phyloP scores from a whole-genome alignment of 202 grass and related monocot genomes.

The Musa balbisiana region DNA sequence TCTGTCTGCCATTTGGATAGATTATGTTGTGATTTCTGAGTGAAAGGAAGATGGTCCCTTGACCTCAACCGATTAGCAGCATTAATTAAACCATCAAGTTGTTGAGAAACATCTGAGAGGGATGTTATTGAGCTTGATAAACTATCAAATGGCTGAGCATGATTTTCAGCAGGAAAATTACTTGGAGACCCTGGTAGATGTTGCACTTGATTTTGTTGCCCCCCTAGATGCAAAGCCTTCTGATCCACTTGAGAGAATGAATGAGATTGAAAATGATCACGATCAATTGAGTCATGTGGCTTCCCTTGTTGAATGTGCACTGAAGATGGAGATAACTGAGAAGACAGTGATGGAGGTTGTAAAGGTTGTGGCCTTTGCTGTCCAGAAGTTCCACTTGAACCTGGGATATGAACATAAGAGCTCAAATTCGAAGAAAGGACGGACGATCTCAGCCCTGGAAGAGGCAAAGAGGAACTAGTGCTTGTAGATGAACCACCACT shows the following conservation, averaged over 20 bases:
- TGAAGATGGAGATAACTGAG: constrained; percentile 33
- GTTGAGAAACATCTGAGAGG: constrained; percentile 19
- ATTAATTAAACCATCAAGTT: constrained; percentile 36
- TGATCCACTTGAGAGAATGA: constrained; percentile 30
- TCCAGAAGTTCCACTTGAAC: constrained; percentile 36
- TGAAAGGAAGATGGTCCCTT: constrained; percentile 15
- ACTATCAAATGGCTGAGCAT: constrained; percentile 25
- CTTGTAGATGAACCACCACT: constrained; percentile 25
- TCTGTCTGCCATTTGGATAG: constrained; percentile 1
- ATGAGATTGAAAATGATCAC: constrained; percentile 41
- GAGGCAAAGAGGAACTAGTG: constrained; percentile 38
- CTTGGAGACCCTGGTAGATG: constrained; percentile 8
- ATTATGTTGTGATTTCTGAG: constrained; percentile 25
- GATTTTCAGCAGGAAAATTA: constrained; percentile 32
- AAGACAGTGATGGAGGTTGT: constrained; percentile 43
- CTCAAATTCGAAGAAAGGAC: constrained; percentile 40
- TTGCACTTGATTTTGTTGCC: too few relatives aligned
- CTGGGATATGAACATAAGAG: constrained; percentile 16
- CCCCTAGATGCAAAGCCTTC: constrained; percentile 25
- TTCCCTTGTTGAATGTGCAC: constrained; percentile 27
- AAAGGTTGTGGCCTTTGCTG: constrained; percentile 59
- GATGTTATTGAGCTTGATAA: constrained; percentile 17
- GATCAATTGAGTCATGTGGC: constrained; percentile 38
- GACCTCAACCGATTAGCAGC: constrained; percentile 15
- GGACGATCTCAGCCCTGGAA: constrained; percentile 29